These are phyloP conservation scores for Kokia cookei DNA, from an alignment of 441 rosid species.

Conservation along the genomic window DNA sequence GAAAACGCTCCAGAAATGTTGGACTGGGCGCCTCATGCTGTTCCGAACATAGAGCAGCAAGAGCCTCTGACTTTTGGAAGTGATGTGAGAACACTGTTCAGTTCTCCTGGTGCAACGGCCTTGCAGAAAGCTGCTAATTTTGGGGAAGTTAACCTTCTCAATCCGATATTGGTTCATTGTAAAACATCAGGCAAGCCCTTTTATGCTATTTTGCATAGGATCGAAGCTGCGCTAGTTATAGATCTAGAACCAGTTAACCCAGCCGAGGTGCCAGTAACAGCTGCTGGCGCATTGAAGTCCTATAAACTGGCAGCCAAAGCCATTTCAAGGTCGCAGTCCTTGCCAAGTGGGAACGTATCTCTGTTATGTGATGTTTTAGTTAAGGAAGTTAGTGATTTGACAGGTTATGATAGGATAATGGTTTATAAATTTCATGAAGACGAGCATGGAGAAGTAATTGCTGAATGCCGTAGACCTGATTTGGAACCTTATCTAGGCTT, in stretches of 20 bases:
- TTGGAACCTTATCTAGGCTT: conserved; percentile 80
- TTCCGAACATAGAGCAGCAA: conserved; percentile 65
- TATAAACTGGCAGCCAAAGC: conserved; percentile 83
- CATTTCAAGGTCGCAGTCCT: conserved; percentile 75
- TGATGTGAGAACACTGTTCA: conserved; percentile 55
- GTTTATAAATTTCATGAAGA: conserved; percentile 82
- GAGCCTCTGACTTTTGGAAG: conserved; percentile 59
- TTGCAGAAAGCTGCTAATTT: conserved; percentile 61
- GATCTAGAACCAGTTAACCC: conserved; percentile 84
- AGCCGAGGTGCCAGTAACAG: conserved; percentile 68
- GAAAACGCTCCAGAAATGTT: conserved; percentile 79
- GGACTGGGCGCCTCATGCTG: conserved; percentile 64
- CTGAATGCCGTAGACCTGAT: conserved; percentile 42
- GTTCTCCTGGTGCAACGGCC: conserved; percentile 50
- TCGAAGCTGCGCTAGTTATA: conserved; percentile 64
- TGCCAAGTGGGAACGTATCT: conserved; percentile 56
- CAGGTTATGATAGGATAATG: conserved; percentile 84
- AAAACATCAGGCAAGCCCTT: conserved; percentile 69
- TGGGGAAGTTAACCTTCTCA: conserved; percentile 64
- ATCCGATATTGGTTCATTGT: conserved; percentile 69
- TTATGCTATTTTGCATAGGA: conserved; percentile 72
- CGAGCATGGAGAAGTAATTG: conserved; percentile 88
- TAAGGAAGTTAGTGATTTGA: conserved; percentile 68
- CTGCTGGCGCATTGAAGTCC: conserved; percentile 82
- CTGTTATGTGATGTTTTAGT: conserved; percentile 62